A percentile compares a stretch with the other conserved stretches of the same genome.
Conservation (phyloP, 805 yeast genomes). For the Metschnikowia gelsemii region DNA sequence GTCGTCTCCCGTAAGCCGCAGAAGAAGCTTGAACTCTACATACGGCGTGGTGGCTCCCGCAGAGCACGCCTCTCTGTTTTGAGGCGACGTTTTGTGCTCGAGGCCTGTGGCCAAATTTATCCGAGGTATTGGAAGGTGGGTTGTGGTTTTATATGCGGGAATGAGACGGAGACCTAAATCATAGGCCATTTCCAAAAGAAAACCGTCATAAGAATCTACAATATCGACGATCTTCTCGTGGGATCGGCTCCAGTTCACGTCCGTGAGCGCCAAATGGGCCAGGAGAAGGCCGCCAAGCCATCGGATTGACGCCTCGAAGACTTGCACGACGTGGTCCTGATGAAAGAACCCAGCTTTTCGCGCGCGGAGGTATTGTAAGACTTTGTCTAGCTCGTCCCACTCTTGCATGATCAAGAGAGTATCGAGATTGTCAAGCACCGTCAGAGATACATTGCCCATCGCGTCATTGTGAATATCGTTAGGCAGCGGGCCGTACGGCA, state of each 20-base stretch:
- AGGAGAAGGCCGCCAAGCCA: conserved; percentile 79
- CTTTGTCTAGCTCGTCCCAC: conserved; percentile 47
- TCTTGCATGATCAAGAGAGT: conserved; percentile 74
- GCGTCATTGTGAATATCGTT: conserved; percentile 73
- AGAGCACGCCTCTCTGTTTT: conserved; percentile 70
- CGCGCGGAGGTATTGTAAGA: conserved; percentile 29
- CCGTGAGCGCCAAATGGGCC: conserved; percentile 57
- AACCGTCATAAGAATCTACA: conserved; percentile 60
- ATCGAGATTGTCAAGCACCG: conserved; percentile 77
- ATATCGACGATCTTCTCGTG: conserved; percentile 12
- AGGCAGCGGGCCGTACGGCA: conserved; percentile 63
- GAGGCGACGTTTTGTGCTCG: conserved; percentile 38
- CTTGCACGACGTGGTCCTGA: conserved; percentile 73
- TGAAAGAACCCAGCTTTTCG: conserved; percentile 51
- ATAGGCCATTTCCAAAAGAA: conserved; percentile 64
- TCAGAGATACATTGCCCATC: conserved; percentile 77
- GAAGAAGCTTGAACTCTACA: conserved; percentile 74
- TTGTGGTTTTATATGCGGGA: conserved; percentile 63
- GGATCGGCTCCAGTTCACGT: conserved; percentile 16
- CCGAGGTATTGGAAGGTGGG: conserved; percentile 76
- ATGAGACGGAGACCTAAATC: conserved; percentile 72
- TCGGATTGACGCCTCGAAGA: conserved; percentile 82
- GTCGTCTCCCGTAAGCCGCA: conserved; percentile 71
- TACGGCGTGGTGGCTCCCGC: conserved; percentile 87
- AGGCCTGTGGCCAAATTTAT: conserved; percentile 63